Percentiles rank a stretch among this genome's conserved stretches.
These are phyloP conservation scores for Chaetomiaceae sp. DNA, from an alignment of 2,329 filamentous ascomycete genomes.

Conservation along the genomic window DNA sequence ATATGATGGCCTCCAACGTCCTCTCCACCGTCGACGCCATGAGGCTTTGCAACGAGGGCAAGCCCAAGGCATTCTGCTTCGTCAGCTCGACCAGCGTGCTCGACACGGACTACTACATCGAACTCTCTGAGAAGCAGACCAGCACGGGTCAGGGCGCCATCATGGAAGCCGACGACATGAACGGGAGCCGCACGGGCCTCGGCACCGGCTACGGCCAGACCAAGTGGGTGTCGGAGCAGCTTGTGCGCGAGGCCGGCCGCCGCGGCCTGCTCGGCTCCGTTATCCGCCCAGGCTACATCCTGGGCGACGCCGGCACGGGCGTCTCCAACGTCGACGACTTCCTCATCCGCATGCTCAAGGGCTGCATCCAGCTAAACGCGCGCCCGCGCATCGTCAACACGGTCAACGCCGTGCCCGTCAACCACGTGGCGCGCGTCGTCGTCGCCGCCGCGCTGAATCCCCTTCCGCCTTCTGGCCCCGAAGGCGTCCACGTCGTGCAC, in stretches of 20 bases:
- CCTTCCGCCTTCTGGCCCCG: slow-evolving; percentile 35
- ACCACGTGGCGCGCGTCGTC: slow-evolving; percentile 75
- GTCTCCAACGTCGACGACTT: slow-evolving; percentile 83
- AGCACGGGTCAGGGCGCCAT: slow-evolving; percentile 59
- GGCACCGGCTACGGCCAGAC: slow-evolving; percentile 85
- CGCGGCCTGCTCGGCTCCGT: slow-evolving; percentile 71
- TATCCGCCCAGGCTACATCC: slow-evolving; percentile 78
- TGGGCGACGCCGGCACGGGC: slow-evolving; percentile 65
- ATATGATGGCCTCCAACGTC: slow-evolving; percentile 69
- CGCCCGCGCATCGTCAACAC: slow-evolving; percentile 78
- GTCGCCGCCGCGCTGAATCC: slow-evolving; percentile 66
- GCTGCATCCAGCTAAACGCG: slow-evolving; percentile 70
- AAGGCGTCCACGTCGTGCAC: slow-evolving; percentile 57
- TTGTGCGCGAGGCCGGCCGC: slow-evolving; percentile 71
- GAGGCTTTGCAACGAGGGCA: slow-evolving; percentile 67
- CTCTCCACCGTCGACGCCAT: slow-evolving; percentile 72
- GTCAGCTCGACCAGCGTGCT: slow-evolving; percentile 77
- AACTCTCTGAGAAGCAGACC: slow-evolving; percentile 59
- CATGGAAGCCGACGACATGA: slow-evolving; percentile 69
- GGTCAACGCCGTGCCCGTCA: slow-evolving; percentile 83
- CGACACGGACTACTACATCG: slow-evolving; percentile 74
- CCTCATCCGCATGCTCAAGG: slow-evolving; percentile 78
- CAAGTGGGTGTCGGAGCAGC: slow-evolving; percentile 67
- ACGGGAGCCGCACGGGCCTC: slow-evolving; percentile 68
- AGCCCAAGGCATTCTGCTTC: slow-evolving; percentile 73